phyloP scores from a whole-genome alignment of 495 filamentous ascomycete species.

The Glonium stellatum region DNA sequence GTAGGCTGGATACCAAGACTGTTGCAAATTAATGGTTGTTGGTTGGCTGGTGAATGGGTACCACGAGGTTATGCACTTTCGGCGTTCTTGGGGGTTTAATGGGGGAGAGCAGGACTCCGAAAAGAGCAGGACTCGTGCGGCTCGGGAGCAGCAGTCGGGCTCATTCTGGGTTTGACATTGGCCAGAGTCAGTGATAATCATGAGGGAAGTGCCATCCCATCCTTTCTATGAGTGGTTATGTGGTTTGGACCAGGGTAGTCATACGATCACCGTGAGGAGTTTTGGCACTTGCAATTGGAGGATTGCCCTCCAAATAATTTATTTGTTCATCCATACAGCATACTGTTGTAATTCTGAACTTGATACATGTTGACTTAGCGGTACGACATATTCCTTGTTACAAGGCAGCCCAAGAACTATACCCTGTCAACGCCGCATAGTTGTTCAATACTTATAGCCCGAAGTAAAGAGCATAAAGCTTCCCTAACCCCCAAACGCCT shows the following conservation, averaged over 20 bases:
- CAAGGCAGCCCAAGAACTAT: not conserved
- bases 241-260: not conserved
- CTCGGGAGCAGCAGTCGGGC: constrained; percentile 1
- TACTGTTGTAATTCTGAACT: not conserved
- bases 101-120: not conserved
- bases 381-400: no score
- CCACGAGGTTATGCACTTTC: not conserved
- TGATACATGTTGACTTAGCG: not conserved
- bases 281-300: not conserved
- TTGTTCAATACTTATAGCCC: not conserved
- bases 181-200: not conserved
- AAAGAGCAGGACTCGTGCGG: not conserved
- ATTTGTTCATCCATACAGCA: not conserved
- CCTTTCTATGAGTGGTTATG: not conserved
- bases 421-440: not conserved
- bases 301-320: not conserved
- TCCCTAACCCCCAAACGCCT: constrained; percentile 2
- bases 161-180: not conserved
- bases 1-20: not conserved
- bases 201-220: not conserved
- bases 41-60: not conserved
- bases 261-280: constrained; percentile 2
- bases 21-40: not conserved
- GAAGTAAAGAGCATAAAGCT: not conserved
- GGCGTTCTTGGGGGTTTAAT: not conserved